Conservation (phyloP, 2,329 filamentous ascomycete species). For the Trichoderma polysporum region DNA sequence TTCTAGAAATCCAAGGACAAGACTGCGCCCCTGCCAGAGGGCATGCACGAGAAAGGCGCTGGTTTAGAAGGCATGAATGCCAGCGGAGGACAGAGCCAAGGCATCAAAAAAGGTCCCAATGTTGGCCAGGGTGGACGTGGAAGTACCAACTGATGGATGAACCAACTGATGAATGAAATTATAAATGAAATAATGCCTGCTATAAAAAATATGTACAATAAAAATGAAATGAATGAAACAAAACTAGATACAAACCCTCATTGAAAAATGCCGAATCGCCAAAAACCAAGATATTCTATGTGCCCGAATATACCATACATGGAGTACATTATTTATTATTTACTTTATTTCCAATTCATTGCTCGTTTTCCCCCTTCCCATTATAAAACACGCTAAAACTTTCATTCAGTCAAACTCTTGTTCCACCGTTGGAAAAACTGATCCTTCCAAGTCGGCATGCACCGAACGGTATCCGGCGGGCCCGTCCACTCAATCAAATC, state of each 20-base stretch:
- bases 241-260: not conserved
- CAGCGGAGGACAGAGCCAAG: conserved; percentile 45
- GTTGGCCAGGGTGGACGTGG: conserved; percentile 42
- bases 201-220: not conserved
- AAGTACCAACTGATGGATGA: conserved; percentile 22
- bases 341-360: not conserved
- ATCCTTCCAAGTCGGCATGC: conserved; percentile 43
- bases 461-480: conserved; percentile 49
- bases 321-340: not conserved
- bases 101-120: conserved; percentile 40
- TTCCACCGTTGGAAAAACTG: conserved; percentile 45
- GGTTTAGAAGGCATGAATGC: conserved; percentile 42
- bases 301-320: not conserved
- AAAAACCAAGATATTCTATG: not conserved
- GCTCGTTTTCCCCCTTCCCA: not conserved
- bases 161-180: not conserved
- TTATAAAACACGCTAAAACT: not conserved
- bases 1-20: conserved; percentile 41
- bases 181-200: not conserved
- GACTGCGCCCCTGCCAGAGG: conserved; percentile 48
- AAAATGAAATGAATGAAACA: not conserved
- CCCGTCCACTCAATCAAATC: conserved; percentile 44
- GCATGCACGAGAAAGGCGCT: conserved; percentile 42
- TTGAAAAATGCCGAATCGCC: not conserved
- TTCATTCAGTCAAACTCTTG: conserved; percentile 18